These are phyloP conservation scores for Apostasia ramifera DNA, from an alignment of 106 monocot species.

Conservation along the genomic window DNA sequence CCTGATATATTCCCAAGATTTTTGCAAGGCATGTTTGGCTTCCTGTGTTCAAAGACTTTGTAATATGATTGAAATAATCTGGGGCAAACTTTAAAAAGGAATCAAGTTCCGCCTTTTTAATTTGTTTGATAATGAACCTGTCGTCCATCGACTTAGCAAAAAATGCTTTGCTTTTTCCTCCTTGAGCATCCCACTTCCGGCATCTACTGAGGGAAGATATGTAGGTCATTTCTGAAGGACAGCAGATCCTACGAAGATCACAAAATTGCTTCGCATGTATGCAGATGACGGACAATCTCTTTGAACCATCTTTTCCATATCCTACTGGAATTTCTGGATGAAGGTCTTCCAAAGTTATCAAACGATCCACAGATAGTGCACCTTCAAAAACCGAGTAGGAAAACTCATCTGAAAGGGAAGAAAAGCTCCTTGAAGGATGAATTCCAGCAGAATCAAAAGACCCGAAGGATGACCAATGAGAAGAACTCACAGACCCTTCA, in stretches of 20 bases:
- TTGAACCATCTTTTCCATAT: constrained; percentile 20
- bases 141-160: constrained; percentile 42
- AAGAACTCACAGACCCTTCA: constrained; percentile 28
- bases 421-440: constrained; percentile 22
- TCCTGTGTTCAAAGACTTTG: constrained; percentile 15
- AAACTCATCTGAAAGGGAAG: constrained; percentile 50
- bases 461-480: constrained; percentile 30
- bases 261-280: constrained; percentile 34
- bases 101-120: constrained; percentile 33
- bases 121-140: constrained; percentile 34
- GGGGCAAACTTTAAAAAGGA: constrained; percentile 36
- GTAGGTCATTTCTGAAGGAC: constrained; percentile 25
- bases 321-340: constrained; percentile 50
- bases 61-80: constrained; percentile 32
- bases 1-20: constrained; percentile 54
- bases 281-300: constrained; percentile 28
- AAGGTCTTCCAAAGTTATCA: constrained; percentile 25
- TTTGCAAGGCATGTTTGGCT: constrained; percentile 43
- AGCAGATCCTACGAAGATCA: constrained; percentile 29
- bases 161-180: constrained; percentile 39
- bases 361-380: constrained; percentile 23
- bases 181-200: constrained; percentile 35
- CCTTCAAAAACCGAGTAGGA: constrained; percentile 28
- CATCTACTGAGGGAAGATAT: constrained; percentile 32
- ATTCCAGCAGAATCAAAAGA: constrained; percentile 37